Evolutionary conservation across 805 yeast species (phyloP).

Genomic region (Kuraishia borneana): DNA sequence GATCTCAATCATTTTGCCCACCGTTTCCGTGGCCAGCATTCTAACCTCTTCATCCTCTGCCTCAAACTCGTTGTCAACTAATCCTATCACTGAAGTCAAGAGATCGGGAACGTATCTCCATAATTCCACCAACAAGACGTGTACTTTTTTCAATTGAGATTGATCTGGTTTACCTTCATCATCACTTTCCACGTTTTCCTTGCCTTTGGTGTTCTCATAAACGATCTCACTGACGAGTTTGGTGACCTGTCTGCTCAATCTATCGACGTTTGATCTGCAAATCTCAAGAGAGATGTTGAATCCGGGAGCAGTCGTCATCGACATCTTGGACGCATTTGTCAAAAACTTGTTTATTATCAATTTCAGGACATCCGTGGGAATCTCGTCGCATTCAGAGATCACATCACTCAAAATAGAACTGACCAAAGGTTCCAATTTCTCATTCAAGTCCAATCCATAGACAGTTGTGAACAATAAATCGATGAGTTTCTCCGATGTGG

Average conservation of each 20-base stretch:
- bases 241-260: constrained; percentile 66
- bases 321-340: constrained; percentile 11
- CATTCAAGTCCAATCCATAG: constrained; percentile 43
- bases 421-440: constrained; percentile 47
- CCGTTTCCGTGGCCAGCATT: constrained; percentile 56
- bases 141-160: constrained; percentile 48
- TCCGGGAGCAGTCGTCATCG: constrained; percentile 36
- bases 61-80: constrained; percentile 67
- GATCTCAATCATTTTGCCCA: constrained; percentile 51
- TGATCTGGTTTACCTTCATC: constrained; percentile 12
- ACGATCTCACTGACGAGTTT: constrained; percentile 71
- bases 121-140: constrained; percentile 47
- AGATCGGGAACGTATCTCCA: constrained; percentile 77
- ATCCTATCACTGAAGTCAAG: constrained; percentile 62
- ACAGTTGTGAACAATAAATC: constrained; percentile 47
- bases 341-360: constrained; percentile 57
- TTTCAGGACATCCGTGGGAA: constrained; percentile 51
- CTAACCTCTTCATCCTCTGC: constrained; percentile 60
- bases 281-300: constrained; percentile 55
- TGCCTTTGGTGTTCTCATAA: constrained; percentile 27
- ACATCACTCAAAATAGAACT: constrained; percentile 68
- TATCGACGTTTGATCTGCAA: constrained; percentile 59
- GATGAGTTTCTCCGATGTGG: constrained; percentile 45
- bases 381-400: constrained; percentile 54
- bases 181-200: constrained; percentile 11